Evolutionary conservation across 495 filamentous ascomycete genomes (phyloP), one percentile per base, ranked within the genome.

Genomic region (Annulohypoxylon nitens): DNA sequence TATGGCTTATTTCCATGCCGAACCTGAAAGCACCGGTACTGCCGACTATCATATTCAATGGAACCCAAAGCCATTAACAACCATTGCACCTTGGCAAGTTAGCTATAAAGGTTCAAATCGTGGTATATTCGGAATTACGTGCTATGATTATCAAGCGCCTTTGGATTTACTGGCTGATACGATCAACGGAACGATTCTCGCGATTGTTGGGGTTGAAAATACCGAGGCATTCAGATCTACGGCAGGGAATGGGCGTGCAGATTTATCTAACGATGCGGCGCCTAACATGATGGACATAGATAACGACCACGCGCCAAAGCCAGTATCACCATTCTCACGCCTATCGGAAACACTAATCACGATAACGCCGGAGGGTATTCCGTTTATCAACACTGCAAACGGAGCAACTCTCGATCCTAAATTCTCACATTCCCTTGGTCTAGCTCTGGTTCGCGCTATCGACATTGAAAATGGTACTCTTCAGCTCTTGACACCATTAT

Each of bases 1-100:
- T 23, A 88, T 93, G 76, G 92, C 93, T 0, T 95, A 95, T 70
- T 94, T 97, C 78, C 90, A 93, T 76, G 74, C 83, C 45, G 82
- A 74, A 43, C 11, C 47, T 36, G 20, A 12, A 23, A 39, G 45
- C 14, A n/a, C 4, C 6, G 12, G 14, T 53, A 9, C 23, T 37
- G 14, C 23, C 43, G 64, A 23, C 1, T 14, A n/a, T 33, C 33
- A 26, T 23, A 59, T 82, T n/a, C 61, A 64, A 37, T 86, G 84
- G 84, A 71, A 82, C 41, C 59, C 80, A 0, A 75, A 74, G 7
- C 83, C 83, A 0, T 71, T 86, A 0, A 81, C 78, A 8, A 68
- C 79, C 37, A 26, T 81, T 9, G 75, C 78, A 4, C 84, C 84
- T 12, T 85, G 78, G 79, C 71, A 80, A 25, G 82, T 86, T 16